Conservation (phyloP, 208 protist genomes). For the Leishmania lainsoni region DNA sequence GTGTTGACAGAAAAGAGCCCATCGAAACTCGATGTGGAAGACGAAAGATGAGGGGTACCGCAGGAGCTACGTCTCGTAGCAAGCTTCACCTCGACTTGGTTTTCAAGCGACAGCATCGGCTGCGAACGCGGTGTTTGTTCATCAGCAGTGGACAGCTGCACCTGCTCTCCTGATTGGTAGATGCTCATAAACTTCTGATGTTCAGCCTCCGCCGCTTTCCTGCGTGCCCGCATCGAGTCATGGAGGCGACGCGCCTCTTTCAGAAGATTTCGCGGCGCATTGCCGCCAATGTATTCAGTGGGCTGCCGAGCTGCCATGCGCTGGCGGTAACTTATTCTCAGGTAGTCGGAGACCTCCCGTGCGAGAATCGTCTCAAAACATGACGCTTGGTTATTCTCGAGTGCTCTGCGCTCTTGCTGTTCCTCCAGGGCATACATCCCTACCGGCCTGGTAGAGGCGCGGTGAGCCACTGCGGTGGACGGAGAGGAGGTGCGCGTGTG, state of each 20-base stretch:
- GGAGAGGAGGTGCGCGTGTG: not conserved
- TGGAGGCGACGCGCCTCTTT: slow-evolving; percentile 17
- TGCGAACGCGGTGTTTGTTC: not conserved
- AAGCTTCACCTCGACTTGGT: not conserved
- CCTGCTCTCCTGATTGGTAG: not conserved
- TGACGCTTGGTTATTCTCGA: slow-evolving; percentile 18
- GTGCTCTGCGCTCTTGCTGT: slow-evolving; percentile 18
- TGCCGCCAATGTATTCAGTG: slow-evolving; percentile 9
- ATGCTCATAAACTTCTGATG: slow-evolving; percentile 12
- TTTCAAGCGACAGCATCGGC: not conserved
- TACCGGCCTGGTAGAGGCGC: not conserved
- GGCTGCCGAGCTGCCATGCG: slow-evolving; percentile 11
- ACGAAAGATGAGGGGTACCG: too few relatives aligned
- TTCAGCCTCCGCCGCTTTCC: slow-evolving; percentile 10
- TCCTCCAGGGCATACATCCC: slow-evolving; percentile 22
- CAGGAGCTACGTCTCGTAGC: too few relatives aligned
- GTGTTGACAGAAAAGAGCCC: not conserved
- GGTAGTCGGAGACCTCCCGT: slow-evolving; percentile 29
- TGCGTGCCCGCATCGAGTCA: slow-evolving; percentile 13
- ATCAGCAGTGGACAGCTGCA: not conserved
- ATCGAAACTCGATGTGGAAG: not conserved
- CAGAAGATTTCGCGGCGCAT: slow-evolving; percentile 5
- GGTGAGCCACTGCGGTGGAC: slow-evolving; percentile 4
- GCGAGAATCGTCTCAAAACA: slow-evolving; percentile 19
- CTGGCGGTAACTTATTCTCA: slow-evolving; percentile 8